These are phyloP conservation scores for Coemansia sp. DNA, from an alignment of 192 early-diverging fungal genomes.

Conservation along the genomic window DNA sequence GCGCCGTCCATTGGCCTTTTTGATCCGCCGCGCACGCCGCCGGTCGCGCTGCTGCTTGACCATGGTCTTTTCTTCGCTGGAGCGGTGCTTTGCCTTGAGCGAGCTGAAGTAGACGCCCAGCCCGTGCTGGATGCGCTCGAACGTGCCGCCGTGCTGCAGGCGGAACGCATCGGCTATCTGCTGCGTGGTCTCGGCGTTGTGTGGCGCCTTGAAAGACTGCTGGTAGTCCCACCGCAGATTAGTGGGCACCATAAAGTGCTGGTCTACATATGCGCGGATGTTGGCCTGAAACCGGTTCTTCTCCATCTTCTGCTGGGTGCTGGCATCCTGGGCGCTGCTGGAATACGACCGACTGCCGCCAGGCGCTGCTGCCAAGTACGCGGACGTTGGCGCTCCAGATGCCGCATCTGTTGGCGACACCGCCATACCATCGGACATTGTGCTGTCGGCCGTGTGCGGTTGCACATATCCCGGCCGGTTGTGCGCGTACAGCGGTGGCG, in stretches of 20 bases:
- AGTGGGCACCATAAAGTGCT: constrained; percentile 26
- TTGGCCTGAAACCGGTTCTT: constrained; percentile 53
- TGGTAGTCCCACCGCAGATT: constrained; percentile 50
- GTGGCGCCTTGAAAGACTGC: constrained; percentile 53
- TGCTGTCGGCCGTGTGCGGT: constrained; percentile 7
- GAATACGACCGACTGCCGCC: constrained; percentile 10
- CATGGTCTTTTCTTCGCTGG: constrained; percentile 51
- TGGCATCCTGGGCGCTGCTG: neutral
- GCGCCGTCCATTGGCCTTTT: constrained; percentile 42
- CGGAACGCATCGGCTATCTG: constrained; percentile 39
- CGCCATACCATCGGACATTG: constrained; percentile 17
- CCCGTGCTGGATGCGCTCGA: constrained; percentile 51
- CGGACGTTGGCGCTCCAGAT: constrained; percentile 1
- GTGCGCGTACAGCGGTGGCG: constrained; percentile 1
- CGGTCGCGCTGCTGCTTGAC: constrained; percentile 54
- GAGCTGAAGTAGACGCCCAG: constrained; percentile 54
- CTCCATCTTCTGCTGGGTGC: constrained; percentile 39
- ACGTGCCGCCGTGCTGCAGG: constrained; percentile 21
- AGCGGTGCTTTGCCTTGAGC: constrained; percentile 51
- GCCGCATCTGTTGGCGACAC: constrained; percentile 22
- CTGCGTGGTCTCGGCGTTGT: constrained; percentile 45
- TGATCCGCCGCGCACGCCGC: constrained; percentile 41
- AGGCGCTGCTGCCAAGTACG: neutral
- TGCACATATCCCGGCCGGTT: constrained; percentile 8
- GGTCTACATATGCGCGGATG: constrained; percentile 49